These are phyloP conservation scores for Aurifilum marmelostoma DNA, from an alignment of 2,329 filamentous ascomycete genomes.

Conservation along the genomic window DNA sequence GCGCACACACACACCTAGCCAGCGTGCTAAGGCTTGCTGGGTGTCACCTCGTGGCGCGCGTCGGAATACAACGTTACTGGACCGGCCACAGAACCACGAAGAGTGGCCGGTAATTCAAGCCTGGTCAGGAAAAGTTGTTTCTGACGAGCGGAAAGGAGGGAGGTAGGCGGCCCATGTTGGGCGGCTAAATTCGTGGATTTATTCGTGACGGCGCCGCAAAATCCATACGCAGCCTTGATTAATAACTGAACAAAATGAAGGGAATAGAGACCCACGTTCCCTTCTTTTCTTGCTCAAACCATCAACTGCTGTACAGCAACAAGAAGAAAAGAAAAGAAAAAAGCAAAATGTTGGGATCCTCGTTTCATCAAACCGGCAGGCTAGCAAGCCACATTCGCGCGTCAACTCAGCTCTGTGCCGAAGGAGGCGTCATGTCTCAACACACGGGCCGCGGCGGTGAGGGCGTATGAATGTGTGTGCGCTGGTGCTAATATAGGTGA, in stretches of 20 bases:
- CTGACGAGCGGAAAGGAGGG: background rate
- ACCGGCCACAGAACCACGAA: background rate
- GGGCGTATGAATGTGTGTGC: background rate
- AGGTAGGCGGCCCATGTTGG: background rate
- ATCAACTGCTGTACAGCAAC: background rate
- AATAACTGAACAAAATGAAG: background rate
- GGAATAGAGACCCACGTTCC: background rate
- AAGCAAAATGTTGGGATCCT: background rate
- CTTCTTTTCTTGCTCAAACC: background rate
- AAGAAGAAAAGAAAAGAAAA: background rate
- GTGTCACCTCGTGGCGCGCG: background rate
- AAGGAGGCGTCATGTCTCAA: conserved; percentile 4
- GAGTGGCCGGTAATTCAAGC: background rate
- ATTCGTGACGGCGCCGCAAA: background rate
- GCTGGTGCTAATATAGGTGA: background rate
- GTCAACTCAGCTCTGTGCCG: background rate
- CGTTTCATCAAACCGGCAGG: background rate
- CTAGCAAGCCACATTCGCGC: background rate
- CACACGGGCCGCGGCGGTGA: background rate
- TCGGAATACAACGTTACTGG: conserved; percentile 1
- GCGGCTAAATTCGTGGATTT: background rate
- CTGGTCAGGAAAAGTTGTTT: background rate
- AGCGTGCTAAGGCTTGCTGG: background rate
- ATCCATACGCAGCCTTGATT: background rate
- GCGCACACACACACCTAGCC: background rate